Evolutionary conservation across 495 filamentous ascomycete species (phyloP).

Genomic region (Talaromyces borbonicus): DNA sequence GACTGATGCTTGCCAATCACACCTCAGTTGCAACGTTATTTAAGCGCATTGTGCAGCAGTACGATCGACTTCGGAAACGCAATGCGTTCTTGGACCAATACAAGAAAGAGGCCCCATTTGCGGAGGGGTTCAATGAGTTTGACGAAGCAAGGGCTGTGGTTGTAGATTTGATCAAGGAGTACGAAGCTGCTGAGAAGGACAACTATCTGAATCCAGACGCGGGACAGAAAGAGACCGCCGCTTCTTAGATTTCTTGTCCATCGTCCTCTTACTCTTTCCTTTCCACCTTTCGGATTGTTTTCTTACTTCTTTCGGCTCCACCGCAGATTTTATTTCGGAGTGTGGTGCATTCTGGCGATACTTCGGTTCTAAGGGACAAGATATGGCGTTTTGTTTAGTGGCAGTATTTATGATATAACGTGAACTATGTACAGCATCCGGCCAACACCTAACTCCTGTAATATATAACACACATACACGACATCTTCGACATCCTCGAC

Average conservation of each 20-base stretch:
- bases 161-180: constrained; percentile 79
- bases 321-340: too few species aligned
- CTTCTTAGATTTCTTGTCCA: constrained; percentile 11
- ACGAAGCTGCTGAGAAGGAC: constrained; percentile 86
- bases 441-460: too few species aligned
- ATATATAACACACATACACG: constrained; percentile 2
- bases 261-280: not conserved
- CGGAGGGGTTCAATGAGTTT: constrained; percentile 85
- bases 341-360: too few species aligned
- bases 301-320: too few species aligned
- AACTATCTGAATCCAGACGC: constrained; percentile 71
- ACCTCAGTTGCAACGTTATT: constrained; percentile 96
- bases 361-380: too few species aligned
- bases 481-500: not conserved
- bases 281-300: not conserved
- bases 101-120: constrained; percentile 86
- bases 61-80: constrained; percentile 85
- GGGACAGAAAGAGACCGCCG: constrained; percentile 36
- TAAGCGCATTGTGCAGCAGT: constrained; percentile 82
- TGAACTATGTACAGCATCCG: too few species aligned
- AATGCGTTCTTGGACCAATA: constrained; percentile 95
- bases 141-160: constrained; percentile 89
- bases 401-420: too few species aligned
- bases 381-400: too few species aligned
- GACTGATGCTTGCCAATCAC: constrained; percentile 96